Conservation (phyloP, 2,329 filamentous ascomycete genomes). For the Trichoderma sp. region DNA sequence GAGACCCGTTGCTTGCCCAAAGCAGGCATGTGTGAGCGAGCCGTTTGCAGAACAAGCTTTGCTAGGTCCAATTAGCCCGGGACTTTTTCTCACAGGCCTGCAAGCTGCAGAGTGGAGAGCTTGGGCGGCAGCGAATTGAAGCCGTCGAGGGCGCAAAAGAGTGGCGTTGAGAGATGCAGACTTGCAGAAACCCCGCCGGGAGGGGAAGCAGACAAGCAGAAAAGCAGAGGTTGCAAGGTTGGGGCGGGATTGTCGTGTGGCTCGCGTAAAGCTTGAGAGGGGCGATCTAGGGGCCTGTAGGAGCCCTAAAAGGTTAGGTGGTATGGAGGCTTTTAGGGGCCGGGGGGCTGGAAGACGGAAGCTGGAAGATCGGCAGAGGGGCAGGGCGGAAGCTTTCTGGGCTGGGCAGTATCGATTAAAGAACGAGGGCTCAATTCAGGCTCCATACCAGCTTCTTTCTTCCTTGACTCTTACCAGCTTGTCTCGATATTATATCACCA, state of each 20-base stretch:
- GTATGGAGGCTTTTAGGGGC: neutral
- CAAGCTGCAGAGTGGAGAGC: conserved; percentile 1
- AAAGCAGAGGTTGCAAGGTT: neutral
- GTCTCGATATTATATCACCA: neutral
- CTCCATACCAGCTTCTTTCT: neutral
- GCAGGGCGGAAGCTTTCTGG: neutral
- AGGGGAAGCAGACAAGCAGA: neutral
- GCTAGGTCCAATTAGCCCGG: neutral
- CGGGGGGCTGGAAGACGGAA: neutral
- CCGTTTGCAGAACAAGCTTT: conserved; percentile 16
- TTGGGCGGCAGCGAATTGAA: neutral
- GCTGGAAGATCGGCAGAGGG: neutral
- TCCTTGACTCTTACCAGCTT: neutral
- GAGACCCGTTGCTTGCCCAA: neutral
- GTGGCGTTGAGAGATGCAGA: conserved; percentile 2
- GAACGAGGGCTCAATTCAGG: neutral
- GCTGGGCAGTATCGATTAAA: no score
- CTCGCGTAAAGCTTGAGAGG: neutral
- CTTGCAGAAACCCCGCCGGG: neutral
- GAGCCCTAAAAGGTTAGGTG: no score
- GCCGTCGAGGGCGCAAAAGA: neutral
- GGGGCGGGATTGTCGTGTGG: neutral
- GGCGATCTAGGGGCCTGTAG: neutral
- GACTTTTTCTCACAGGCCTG: neutral
- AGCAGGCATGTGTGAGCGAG: conserved; percentile 7